Evolutionary conservation across 305 asterid genomes (phyloP).

Genomic region (Withania somnifera): DNA sequence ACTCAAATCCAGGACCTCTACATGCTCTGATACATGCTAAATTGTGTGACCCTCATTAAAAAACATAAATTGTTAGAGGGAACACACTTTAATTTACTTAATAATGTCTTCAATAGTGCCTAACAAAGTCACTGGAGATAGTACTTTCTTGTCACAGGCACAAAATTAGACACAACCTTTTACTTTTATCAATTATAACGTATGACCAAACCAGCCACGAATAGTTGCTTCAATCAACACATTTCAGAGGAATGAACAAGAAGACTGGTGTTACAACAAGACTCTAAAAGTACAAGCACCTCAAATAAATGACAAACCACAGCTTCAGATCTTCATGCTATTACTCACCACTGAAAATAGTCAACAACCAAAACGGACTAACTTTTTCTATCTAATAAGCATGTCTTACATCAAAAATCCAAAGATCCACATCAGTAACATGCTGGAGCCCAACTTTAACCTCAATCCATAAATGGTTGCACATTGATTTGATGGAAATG

Average conservation of each 20-base stretch:
- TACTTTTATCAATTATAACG: not conserved
- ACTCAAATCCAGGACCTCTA: not conserved
- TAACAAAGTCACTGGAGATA: not conserved
- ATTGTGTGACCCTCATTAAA: not conserved
- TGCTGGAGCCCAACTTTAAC: not conserved
- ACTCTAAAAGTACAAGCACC: not conserved
- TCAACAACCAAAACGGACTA: not conserved
- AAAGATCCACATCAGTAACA: not conserved
- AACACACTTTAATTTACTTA: not conserved
- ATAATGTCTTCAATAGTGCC: not conserved
- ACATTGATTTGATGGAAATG: not conserved
- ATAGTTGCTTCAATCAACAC: not conserved
- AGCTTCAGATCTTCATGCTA: not conserved
- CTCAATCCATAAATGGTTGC: not conserved
- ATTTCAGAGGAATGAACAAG: not conserved
- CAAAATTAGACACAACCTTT: not conserved
- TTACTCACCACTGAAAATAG: not conserved
- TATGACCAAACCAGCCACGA: not conserved
- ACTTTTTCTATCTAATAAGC: not conserved
- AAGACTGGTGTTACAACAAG: not conserved
- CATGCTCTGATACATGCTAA: not conserved
- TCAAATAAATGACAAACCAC: not conserved
- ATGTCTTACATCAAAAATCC: not conserved
- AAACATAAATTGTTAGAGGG: not conserved
- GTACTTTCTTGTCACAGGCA: not conserved